Evolutionary conservation across 805 yeast genomes (phyloP), one percentile per base, ranked within the genome.

Genomic region (Candida ascalaphidarum): DNA sequence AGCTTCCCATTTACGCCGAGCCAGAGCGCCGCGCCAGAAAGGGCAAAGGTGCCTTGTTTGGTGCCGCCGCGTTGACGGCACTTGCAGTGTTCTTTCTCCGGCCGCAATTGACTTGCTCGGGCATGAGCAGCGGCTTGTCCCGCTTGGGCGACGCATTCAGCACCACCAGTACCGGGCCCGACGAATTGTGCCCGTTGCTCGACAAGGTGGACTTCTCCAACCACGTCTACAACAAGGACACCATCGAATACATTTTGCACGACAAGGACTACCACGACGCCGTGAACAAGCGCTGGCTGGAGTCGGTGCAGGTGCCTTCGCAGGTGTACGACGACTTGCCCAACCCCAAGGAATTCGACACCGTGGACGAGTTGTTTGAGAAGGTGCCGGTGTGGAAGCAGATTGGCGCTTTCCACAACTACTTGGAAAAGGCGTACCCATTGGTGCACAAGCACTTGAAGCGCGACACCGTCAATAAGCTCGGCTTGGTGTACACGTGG

Each of bases 401-500:
- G 14, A 44, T 48, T 26, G 32, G 43, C 24, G 30, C 44, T 11
- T 47, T 60, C 22, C 63, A 55, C 38, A 24, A 32, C 10, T 57
- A 49, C 37, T 44, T 61, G 30, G 48, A 44, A 21, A 30, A 48
- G 14, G 37, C 58, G 1, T 61, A 47, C 26, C 67, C 66, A 2
- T 43, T 46, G 21, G 52, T 55, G 7, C 52, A 55, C 33, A 41
- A 48, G 26, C 46, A 49, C 26, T 44, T 58, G 35, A 51, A 52
- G 31, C 46, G 56, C 7, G 55, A 46, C 19, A 53, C 45, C 29
- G 46, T 60, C 27, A 59, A 59, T 34, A 54, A 59, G 23, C 49
- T 53, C 28, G 57, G 52, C n/a, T 43, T 61, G 21, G 53, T 61
- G 8, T 53, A 44, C 31, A 52, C 62, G 15, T 60, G 64, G 65